phyloP scores from a whole-genome alignment of 495 filamentous ascomycete species.

The Aspergillus olivimuriae region DNA sequence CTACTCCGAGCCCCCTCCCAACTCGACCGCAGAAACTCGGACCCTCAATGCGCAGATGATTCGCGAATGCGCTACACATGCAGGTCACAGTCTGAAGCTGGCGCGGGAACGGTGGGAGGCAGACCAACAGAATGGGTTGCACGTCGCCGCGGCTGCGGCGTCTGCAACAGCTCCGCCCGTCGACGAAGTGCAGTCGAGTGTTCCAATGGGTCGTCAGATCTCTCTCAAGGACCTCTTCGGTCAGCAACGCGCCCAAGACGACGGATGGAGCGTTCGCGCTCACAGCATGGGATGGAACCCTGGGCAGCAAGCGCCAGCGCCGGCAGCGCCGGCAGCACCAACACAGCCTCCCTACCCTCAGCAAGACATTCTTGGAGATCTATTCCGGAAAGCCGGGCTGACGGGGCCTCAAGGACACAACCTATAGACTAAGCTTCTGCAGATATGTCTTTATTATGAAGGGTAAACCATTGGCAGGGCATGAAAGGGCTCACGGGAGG shows the following conservation, averaged over 20 bases:
- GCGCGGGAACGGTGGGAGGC: slow-evolving; percentile 38
- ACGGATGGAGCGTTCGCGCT: slow-evolving; percentile 43
- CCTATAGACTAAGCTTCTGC: too few species aligned
- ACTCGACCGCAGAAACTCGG: slow-evolving; percentile 47
- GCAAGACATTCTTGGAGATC: slow-evolving; percentile 33
- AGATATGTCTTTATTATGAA: too few species aligned
- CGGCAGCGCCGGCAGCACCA: neutral
- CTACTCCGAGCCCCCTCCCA: slow-evolving; percentile 50
- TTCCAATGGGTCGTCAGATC: slow-evolving; percentile 48
- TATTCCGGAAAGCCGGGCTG: slow-evolving; percentile 37
- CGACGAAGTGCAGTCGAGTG: slow-evolving; percentile 30
- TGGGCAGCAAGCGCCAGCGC: slow-evolving; percentile 7
- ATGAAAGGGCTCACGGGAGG: slow-evolving; percentile 9
- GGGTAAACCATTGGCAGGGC: too few species aligned
- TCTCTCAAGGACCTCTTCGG: slow-evolving; percentile 51
- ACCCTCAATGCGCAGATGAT: slow-evolving; percentile 47
- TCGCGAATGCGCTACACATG: slow-evolving; percentile 46
- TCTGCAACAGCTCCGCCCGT: slow-evolving; percentile 21
- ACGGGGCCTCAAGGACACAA: too few species aligned
- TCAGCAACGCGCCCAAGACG: slow-evolving; percentile 46
- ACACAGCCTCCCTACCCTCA: slow-evolving; percentile 13
- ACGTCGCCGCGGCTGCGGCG: slow-evolving; percentile 29
- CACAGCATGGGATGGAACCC: slow-evolving; percentile 27
- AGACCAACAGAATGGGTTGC: slow-evolving; percentile 31
- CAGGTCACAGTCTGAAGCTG: slow-evolving; percentile 38